These are phyloP conservation scores for Cercophora newfieldiana DNA, from an alignment of 495 filamentous ascomycete genomes.

Conservation along the genomic window DNA sequence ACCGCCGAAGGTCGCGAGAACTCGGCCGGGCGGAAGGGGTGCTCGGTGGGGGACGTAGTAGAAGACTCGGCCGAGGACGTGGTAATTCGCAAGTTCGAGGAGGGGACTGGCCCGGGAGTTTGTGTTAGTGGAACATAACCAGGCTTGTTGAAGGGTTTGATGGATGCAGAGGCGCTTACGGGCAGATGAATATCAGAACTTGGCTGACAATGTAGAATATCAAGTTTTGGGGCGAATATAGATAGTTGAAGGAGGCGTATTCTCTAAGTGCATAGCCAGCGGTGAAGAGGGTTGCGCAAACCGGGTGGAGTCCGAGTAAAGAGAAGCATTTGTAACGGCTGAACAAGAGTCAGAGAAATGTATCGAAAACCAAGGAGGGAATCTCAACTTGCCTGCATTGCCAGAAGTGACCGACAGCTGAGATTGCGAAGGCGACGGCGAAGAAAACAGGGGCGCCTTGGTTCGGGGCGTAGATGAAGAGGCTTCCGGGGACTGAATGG, in stretches of 20 bases:
- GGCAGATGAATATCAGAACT: conserved; percentile 35
- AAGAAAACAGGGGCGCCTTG: conserved; percentile 36
- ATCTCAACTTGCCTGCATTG: conserved; percentile 31
- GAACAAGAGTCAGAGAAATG: neutral
- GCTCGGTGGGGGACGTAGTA: conserved; percentile 37
- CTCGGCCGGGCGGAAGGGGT: conserved; percentile 29
- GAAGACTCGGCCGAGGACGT: conserved; percentile 40
- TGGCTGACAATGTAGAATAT: conserved; percentile 33
- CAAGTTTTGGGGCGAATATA: conserved; percentile 26
- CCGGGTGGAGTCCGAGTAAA: conserved; percentile 28
- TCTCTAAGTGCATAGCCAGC: conserved; percentile 35
- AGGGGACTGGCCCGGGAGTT: conserved; percentile 27
- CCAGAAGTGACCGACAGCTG: conserved; percentile 32
- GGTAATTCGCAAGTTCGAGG: conserved; percentile 44
- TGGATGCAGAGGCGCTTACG: conserved; percentile 26
- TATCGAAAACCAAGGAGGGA: neutral
- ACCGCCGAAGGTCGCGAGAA: conserved; percentile 35
- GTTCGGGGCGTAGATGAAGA: conserved; percentile 38
- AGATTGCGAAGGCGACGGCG: conserved; percentile 24
- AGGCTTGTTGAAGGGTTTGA: neutral
- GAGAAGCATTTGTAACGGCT: conserved; percentile 35
- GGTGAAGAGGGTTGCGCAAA: conserved; percentile 31
- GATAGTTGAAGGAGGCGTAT: conserved; percentile 36
- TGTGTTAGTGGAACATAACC: neutral
- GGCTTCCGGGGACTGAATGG: conserved; percentile 28